A percentile compares a stretch with the other conserved stretches of the same genome.
Evolutionary conservation across 2,329 filamentous ascomycete species (phyloP).

Genomic region (Chalaropsis thielavioides): DNA sequence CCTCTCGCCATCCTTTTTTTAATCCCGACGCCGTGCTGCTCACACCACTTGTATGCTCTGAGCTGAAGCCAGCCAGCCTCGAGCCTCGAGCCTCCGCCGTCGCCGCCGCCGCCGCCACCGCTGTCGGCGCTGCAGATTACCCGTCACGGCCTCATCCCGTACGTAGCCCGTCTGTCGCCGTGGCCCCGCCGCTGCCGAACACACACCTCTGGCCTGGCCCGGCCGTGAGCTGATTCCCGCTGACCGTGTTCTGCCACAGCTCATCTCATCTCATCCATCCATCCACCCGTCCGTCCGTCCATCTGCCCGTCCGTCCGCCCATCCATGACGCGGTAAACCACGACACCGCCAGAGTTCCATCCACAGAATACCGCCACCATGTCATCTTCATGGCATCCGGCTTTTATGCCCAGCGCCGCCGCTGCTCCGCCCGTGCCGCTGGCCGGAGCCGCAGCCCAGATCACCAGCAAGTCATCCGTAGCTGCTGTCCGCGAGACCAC

Average conservation of each 20-base stretch:
- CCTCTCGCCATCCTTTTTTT: neutral
- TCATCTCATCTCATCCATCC: too few species aligned
- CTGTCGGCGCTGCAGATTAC: too few species aligned
- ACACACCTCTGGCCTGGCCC: too few species aligned
- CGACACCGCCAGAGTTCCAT: neutral
- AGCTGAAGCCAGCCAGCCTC: neutral
- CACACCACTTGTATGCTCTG: neutral
- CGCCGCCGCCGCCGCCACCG: too few species aligned
- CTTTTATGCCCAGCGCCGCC: conserved; percentile 26
- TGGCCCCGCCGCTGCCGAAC: too few species aligned
- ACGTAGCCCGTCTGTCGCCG: too few species aligned
- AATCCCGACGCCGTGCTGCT: neutral
- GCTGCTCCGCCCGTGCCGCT: neutral
- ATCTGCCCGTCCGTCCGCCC: neutral
- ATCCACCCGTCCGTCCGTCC: neutral
- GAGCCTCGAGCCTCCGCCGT: neutral
- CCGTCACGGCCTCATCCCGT: too few species aligned
- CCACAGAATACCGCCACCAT: conserved; percentile 22
- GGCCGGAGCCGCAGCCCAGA: too few species aligned
- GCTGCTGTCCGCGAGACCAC: neutral
- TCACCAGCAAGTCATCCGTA: too few species aligned
- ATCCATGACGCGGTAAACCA: neutral
- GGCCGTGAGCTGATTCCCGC: too few species aligned
- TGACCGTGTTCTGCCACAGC: too few species aligned
- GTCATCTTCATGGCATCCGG: conserved; percentile 31